Conservation (phyloP, 148 eudicot species). For the Amaranthus palmeri region DNA sequence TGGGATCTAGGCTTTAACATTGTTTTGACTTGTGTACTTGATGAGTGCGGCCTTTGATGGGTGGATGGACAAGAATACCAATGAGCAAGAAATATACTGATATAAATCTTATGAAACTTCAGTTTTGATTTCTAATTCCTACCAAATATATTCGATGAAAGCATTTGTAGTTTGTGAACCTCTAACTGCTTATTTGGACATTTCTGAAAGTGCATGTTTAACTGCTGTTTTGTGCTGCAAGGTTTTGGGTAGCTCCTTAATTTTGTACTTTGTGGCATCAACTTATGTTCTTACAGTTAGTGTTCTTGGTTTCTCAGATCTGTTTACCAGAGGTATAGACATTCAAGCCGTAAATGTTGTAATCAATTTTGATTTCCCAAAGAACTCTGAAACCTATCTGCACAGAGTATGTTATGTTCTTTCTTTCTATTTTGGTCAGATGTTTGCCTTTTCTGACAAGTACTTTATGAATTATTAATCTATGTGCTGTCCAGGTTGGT, state of each 20-base stretch:
- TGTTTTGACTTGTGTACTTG: no score
- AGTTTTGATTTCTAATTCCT: no score
- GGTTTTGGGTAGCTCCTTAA: background rate
- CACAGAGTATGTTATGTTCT: conserved; percentile 58
- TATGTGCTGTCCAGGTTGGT: conserved; percentile 54
- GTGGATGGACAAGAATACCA: no score
- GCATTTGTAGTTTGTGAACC: background rate
- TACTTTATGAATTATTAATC: background rate
- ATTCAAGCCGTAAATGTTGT: conserved; percentile 93
- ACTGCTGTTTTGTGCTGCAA: background rate
- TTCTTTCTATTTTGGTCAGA: background rate
- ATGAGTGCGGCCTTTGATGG: no score
- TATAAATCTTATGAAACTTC: no score
- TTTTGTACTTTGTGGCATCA: background rate
- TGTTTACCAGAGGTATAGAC: conserved; percentile 89
- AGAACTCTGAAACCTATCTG: conserved; percentile 74
- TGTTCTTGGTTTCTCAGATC: conserved; percentile 42
- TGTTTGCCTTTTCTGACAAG: background rate
- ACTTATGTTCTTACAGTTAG: background rate
- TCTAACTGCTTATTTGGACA: background rate
- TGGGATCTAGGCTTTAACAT: no score
- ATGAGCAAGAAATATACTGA: no score
- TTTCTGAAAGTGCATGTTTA: background rate
- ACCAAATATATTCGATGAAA: no score
- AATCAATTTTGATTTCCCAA: conserved; percentile 84